Base-by-base conservation (phyloP, 345 rosid genomes). In the Salix koriyanagi region DNA sequence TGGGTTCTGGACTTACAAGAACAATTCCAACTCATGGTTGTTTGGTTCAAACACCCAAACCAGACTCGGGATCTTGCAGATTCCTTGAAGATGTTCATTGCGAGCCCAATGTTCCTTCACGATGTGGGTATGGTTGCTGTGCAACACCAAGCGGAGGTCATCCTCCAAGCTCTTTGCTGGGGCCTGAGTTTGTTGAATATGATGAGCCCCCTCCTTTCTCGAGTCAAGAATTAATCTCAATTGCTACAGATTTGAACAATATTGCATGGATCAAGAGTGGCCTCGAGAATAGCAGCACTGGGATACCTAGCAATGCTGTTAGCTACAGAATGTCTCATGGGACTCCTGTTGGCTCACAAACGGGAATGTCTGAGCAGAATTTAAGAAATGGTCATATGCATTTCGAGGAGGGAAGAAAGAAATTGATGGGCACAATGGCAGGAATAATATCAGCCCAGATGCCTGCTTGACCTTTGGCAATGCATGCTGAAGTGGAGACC, bases 211-310 rank as follows among this genome's bases (percentile, higher is more conserved):
- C 87, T 52, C 62, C 81, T 41, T 84, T 89, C 79, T 86, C 89
- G 19, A 87, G 87, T 82, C 90, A 88, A 66, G 96, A 93, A 76
- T 75, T 95, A 65, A 85, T 93, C 77, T 88, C 94, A 73, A 78
- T 91, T 74, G 97, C 97, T 25, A 90, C 97, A 0, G 97, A 95
- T 79, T 79, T 95, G 84, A 93, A 90, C 88, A 91, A 87, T 77
- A 90, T 93, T 66, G 92, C 98, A 9, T 90, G 99, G 96, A 91
- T 91, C 58, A 90, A 76, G 79, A 93, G 94, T 69, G 91, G 92
- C 32, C 91, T 93, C 48, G 91, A 90, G 78, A 89, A 77, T 74
- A 74, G 82, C 67, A 67, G 77, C 16, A 32, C 50, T 19, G 72
- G 74, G 56, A 68, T 71, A 70, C 69, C 79, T 30, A 80, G 73